Percentiles rank a stretch among this genome's conserved stretches.
Conservation (phyloP, 2,329 filamentous ascomycete genomes). For the Trichoderma simmonsii region DNA sequence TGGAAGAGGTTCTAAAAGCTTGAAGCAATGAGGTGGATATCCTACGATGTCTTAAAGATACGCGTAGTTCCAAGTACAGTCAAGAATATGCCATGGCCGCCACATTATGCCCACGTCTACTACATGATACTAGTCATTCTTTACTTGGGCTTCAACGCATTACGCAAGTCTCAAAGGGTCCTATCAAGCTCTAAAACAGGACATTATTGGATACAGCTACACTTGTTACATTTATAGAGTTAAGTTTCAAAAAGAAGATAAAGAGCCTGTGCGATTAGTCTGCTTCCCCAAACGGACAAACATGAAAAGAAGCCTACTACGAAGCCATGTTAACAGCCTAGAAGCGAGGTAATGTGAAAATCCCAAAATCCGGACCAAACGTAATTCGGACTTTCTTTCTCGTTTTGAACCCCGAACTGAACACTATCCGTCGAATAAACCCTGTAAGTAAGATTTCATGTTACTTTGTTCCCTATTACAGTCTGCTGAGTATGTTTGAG, state of each 20-base stretch:
- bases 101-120: neutral
- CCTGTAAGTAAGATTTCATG: neutral
- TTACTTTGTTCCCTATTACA: slow-evolving; percentile 12
- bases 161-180: neutral
- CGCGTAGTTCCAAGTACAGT: neutral
- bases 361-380: neutral
- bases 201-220: slow-evolving; percentile 4
- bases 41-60: neutral
- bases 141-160: neutral
- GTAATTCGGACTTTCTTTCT: neutral
- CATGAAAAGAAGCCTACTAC: neutral
- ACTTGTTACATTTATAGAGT: slow-evolving; percentile 11
- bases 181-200: neutral
- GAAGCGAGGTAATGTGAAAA: neutral
- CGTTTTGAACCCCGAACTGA: neutral
- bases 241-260: neutral
- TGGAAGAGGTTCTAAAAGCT: no score
- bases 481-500: neutral
- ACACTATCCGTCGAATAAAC: neutral
- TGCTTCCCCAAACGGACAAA: slow-evolving; percentile 10
- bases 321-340: neutral
- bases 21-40: neutral
- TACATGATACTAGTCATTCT: neutral
- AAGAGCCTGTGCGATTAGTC: slow-evolving; percentile 20
- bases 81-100: neutral